Conservation (phyloP, 2,329 filamentous ascomycete genomes). For the Acrocalymma vagum region DNA sequence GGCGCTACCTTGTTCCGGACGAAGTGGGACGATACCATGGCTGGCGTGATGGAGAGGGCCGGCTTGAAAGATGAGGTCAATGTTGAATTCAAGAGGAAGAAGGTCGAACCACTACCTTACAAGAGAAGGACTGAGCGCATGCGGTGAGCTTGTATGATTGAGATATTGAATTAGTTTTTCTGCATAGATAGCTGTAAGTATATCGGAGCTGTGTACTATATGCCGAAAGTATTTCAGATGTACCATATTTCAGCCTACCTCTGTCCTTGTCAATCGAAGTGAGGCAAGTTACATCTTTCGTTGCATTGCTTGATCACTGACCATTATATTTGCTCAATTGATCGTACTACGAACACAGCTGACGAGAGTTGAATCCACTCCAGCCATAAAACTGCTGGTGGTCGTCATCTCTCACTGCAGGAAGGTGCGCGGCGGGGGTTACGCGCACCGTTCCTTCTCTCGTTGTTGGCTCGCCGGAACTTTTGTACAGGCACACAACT, state of each 20-base stretch:
- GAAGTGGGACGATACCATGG: constrained; percentile 87
- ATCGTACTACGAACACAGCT: too few relatives aligned
- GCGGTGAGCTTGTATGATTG: constrained; percentile 39
- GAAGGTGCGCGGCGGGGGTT: too few relatives aligned
- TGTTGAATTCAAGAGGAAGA: constrained; percentile 84
- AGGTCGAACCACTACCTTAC: constrained; percentile 73
- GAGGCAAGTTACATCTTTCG: too few relatives aligned
- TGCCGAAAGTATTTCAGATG: constrained; percentile 16
- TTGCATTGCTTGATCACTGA: too few relatives aligned
- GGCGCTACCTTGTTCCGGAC: constrained; percentile 89
- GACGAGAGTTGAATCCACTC: too few relatives aligned
- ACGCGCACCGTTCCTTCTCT: constrained; percentile 2
- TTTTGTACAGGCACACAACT: too few relatives aligned
- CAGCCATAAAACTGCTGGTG: too few relatives aligned
- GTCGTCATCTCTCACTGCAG: constrained; percentile 8
- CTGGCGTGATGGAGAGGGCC: constrained; percentile 84
- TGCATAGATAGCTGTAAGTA: constrained; percentile 20
- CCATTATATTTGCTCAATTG: too few relatives aligned
- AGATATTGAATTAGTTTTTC: too few relatives aligned
- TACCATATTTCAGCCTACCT: constrained; percentile 6
- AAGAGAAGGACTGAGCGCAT: constrained; percentile 64
- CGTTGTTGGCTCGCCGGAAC: not conserved
- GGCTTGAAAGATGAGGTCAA: constrained; percentile 75
- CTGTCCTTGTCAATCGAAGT: too few relatives aligned
- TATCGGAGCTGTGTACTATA: constrained; percentile 26